Conservation (phyloP, 2,329 filamentous ascomycete genomes). For the Camillea tinctor region DNA sequence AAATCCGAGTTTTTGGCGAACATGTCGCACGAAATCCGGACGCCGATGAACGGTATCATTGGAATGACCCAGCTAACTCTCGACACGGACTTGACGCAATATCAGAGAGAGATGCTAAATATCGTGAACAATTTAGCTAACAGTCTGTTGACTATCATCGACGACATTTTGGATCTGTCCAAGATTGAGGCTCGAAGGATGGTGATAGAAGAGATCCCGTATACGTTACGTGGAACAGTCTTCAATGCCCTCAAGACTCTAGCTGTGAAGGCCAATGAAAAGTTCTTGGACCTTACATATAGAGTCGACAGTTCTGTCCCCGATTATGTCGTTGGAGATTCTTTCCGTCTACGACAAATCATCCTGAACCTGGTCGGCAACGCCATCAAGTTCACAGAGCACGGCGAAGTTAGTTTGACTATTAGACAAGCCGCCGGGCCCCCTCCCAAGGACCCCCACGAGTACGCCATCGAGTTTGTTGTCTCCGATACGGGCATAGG, state of each 20-base stretch:
- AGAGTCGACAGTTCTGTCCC: slow-evolving; percentile 91
- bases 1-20: slow-evolving; percentile 98
- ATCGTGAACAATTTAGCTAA: slow-evolving; percentile 97
- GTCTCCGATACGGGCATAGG: slow-evolving; percentile 97
- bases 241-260: slow-evolving; percentile 97
- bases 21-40: slow-evolving; percentile 98
- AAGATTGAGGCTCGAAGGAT: slow-evolving; percentile 94
- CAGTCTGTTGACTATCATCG: slow-evolving; percentile 94
- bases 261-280: slow-evolving; percentile 96
- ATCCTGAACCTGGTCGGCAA: slow-evolving; percentile 97
- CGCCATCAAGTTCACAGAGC: slow-evolving; percentile 97
- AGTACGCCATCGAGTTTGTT: slow-evolving; percentile 93
- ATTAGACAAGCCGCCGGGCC: slow-evolving; percentile 68
- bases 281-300: slow-evolving; percentile 88
- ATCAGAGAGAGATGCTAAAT: slow-evolving; percentile 97
- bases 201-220: slow-evolving; percentile 97
- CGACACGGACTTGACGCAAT: slow-evolving; percentile 90
- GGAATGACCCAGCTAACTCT: slow-evolving; percentile 97
- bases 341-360: slow-evolving; percentile 93
- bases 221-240: slow-evolving; percentile 88
- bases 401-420: slow-evolving; percentile 93
- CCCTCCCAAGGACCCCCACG: slow-evolving; percentile 64
- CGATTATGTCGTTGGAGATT: slow-evolving; percentile 93
- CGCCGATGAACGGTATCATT: slow-evolving; percentile 96
- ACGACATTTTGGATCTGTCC: slow-evolving; percentile 73